Base-by-base conservation (phyloP, 805 yeast genomes). In the Candida ovalis region DNA sequence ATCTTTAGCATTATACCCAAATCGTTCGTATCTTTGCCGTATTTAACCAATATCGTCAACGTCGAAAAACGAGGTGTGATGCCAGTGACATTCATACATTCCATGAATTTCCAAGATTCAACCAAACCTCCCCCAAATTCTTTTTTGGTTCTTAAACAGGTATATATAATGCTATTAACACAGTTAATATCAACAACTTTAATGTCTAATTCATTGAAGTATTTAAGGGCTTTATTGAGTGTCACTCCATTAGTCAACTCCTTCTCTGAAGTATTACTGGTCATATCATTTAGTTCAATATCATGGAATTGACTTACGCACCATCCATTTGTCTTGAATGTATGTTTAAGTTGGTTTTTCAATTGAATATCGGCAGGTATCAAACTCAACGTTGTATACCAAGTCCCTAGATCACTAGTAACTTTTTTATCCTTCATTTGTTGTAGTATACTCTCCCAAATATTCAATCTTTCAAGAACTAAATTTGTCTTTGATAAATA, bases 91-190 rank as follows among this genome's bases (percentile, higher is more conserved):
- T 35, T 17, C 22, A 35, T 35, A 7, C 22, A 23, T 3, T 12
- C 36, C 56, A 60, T 51, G 33, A 60, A 55, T 1, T 39, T 32
- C 66, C 64, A 60, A 2, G 60, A 60, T 2, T 40, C 47, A 2
- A 18, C 28, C 9, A 59, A 52, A 7, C 54, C 47, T 9, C 47
- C 35, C 2, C 43, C 46, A 4, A 37, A 8, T 6, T 39, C 19
- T 21, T 54, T 37, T 27, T 49, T n/a, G 1, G 23, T 42, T 21
- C 22, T 9, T 18, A 44, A 22, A 12, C 25, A 54, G 28, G 51
- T 51, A 40, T 28, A 55, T n/a, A 64, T 44, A 2, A 63, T 46
- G 2, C 54, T 49, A 40, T 58, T 57, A 51, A 64, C 53, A 19
- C 61, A 56, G 15, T 51, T 56, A 18, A 40, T 50, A 32, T 58